phyloP scores from a whole-genome alignment of 2,329 filamentous ascomycete genomes.

The Penicillium sp. region DNA sequence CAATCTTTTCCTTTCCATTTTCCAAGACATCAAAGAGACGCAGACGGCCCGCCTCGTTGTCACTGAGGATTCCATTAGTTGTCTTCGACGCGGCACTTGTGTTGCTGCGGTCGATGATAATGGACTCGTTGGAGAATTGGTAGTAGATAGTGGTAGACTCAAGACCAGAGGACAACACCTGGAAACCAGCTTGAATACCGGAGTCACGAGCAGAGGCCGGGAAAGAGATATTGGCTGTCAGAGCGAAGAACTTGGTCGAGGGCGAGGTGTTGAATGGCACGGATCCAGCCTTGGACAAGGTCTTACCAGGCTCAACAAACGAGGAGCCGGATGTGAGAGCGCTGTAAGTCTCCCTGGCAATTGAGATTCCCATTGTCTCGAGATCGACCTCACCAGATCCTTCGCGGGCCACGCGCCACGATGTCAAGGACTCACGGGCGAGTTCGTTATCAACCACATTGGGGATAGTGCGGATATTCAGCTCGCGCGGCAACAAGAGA shows the following conservation, averaged over 20 bases:
- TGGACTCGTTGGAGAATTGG: conserved; percentile 24
- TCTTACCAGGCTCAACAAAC: conserved; percentile 4
- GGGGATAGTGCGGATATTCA: conserved; percentile 10
- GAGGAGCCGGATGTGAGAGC: conserved; percentile 5
- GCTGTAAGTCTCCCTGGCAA: conserved; percentile 18
- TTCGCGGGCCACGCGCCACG: conserved; percentile 9
- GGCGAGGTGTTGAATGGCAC: conserved; percentile 1
- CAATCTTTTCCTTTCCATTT: conserved; percentile 8
- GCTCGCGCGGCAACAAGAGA: conserved; percentile 18
- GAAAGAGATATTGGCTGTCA: conserved; percentile 4
- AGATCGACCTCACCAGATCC: conserved; percentile 5
- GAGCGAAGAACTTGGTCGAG: conserved; percentile 5
- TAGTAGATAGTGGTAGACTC: conserved; percentile 22
- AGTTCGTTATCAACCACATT: conserved; percentile 18
- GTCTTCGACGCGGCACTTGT: conserved; percentile 19
- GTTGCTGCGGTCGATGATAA: conserved; percentile 19
- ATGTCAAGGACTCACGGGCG: not conserved
- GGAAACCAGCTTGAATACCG: conserved; percentile 13
- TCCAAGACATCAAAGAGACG: conserved; percentile 17
- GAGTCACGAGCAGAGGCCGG: conserved; percentile 4
- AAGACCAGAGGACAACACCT: conserved; percentile 15
- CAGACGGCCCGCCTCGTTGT: conserved; percentile 13
- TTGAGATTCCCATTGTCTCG: conserved; percentile 19
- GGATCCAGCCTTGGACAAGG: not conserved
- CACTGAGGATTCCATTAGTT: conserved; percentile 11